These are phyloP conservation scores for Lepidopterella palustris DNA, from an alignment of 495 filamentous ascomycete genomes.

Conservation along the genomic window DNA sequence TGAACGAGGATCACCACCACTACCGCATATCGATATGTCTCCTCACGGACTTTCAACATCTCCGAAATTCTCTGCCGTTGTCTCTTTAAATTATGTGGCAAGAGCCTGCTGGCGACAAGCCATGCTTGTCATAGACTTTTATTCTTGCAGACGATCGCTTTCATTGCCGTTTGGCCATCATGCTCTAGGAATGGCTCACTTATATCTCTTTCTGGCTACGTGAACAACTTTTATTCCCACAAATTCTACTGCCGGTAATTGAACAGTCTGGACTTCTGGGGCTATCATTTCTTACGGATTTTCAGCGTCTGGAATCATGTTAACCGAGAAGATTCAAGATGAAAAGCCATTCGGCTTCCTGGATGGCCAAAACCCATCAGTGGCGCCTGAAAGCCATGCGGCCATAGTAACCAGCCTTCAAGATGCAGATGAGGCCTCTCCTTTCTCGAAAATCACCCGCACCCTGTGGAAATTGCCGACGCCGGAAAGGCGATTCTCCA, in stretches of 20 bases:
- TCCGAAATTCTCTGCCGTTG: not conserved
- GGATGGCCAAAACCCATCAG: not conserved
- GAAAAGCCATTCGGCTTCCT: not conserved
- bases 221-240: too few species aligned
- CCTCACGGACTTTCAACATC: not conserved
- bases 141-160: not conserved
- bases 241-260: too few species aligned
- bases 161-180: not conserved
- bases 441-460: not conserved
- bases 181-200: too few species aligned
- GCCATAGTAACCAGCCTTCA: not conserved
- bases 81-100: not conserved
- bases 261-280: too few species aligned
- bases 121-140: not conserved
- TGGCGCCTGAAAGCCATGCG: not conserved
- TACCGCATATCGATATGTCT: not conserved
- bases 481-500: not conserved
- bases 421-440: not conserved
- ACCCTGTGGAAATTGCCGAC: not conserved
- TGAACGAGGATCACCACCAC: not conserved
- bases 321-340: not conserved
- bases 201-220: too few species aligned
- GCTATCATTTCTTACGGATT: too few species aligned
- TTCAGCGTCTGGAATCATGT: not conserved
- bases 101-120: not conserved